A percentile compares a stretch with the other conserved stretches of the same genome.
phyloP scores from a whole-genome alignment of 495 filamentous ascomycete genomes.

The Tuber borchii region DNA sequence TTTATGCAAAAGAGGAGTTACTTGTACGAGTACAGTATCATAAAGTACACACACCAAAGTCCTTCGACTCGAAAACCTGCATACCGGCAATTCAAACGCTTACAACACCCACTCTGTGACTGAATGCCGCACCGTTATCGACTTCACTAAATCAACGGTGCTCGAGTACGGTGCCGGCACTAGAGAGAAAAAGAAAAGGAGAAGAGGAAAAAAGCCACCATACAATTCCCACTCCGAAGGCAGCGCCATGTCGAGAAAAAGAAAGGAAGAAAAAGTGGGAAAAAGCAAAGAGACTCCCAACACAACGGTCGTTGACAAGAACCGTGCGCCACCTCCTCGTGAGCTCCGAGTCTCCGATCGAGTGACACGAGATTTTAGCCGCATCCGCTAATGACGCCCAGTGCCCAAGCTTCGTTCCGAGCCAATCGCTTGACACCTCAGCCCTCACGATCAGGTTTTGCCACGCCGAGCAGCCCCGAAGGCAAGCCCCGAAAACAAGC shows the following conservation, averaged over 20 bases:
- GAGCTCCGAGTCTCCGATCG: background rate
- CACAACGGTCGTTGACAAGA: background rate
- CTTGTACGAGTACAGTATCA: too few relatives aligned
- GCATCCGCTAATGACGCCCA: background rate
- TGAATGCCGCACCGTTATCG: too few relatives aligned
- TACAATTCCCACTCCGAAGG: background rate
- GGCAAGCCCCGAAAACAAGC: background rate
- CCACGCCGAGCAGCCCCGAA: background rate
- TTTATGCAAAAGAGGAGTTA: too few relatives aligned
- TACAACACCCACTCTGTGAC: too few relatives aligned
- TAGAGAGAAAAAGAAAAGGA: background rate
- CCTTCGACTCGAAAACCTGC: too few relatives aligned
- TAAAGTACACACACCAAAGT: too few relatives aligned
- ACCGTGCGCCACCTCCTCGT: background rate
- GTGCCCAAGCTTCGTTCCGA: background rate
- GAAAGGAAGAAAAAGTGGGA: background rate
- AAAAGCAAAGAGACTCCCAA: background rate
- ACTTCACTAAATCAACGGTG: too few relatives aligned
- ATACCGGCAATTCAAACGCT: too few relatives aligned
- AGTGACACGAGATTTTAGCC: background rate
- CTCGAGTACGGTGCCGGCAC: background rate
- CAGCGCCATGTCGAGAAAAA: too few relatives aligned
- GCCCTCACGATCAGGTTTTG: background rate
- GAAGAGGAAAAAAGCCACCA: background rate
- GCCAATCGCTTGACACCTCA: background rate